Conservation (phyloP, 2,329 filamentous ascomycete genomes). For the Stemphylium beticola region DNA sequence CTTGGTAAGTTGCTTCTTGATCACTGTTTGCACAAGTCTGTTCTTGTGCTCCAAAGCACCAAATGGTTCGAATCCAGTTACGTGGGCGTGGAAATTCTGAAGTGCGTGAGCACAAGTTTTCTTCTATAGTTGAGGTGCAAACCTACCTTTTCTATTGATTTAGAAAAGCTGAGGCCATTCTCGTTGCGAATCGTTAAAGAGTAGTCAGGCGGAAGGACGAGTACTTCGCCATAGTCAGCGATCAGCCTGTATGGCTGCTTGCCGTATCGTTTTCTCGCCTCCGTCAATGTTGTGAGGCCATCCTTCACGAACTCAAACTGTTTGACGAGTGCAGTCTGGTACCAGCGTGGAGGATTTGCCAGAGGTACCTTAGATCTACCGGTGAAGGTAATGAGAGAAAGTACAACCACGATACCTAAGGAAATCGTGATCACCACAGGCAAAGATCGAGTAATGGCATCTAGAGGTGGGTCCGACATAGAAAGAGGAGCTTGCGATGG, state of each 20-base stretch:
- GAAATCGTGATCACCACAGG: background rate
- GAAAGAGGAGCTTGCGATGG: background rate
- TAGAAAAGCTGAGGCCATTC: background rate
- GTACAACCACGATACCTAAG: background rate
- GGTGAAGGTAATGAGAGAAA: background rate
- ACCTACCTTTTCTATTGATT: background rate
- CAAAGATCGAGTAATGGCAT: background rate
- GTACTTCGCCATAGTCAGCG: background rate
- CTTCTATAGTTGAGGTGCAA: no score
- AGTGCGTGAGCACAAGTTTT: background rate
- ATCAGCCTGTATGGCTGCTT: constrained; percentile 6
- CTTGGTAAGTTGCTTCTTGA: constrained; percentile 1
- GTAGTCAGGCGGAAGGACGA: background rate
- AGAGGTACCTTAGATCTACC: background rate
- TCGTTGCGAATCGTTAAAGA: background rate
- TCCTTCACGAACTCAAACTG: background rate
- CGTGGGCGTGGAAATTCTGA: background rate
- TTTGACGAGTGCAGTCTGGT: background rate
- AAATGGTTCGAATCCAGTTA: background rate
- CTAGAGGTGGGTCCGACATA: rapidly evolving
- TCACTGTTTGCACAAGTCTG: background rate
- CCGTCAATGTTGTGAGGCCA: background rate
- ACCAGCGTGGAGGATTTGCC: constrained; percentile 1
- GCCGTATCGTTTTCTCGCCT: background rate
- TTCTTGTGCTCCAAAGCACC: background rate